Evolutionary conservation across 176 grass and related monocot genomes (phyloP).

Genomic region (Carex cristatella): DNA sequence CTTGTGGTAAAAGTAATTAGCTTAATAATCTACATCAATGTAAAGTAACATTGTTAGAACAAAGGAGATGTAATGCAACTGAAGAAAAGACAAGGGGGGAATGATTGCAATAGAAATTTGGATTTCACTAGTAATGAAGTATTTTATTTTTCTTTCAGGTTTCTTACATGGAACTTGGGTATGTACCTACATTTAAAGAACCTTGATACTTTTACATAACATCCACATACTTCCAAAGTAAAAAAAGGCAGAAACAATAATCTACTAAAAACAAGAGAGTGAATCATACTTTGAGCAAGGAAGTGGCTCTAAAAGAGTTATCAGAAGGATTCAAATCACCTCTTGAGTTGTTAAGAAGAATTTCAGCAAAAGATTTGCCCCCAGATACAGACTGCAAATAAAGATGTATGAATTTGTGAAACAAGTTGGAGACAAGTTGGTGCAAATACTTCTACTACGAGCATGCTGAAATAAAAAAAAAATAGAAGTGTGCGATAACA

Average conservation of each 20-base stretch:
- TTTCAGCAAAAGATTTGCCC: constrained; percentile 79
- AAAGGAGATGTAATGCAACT: constrained; percentile 11
- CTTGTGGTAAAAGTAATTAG: constrained; percentile 86
- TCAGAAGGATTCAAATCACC: constrained; percentile 30
- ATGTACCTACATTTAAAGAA: not conserved
- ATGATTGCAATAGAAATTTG: not conserved
- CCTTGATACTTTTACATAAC: not conserved
- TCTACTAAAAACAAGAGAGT: not conserved
- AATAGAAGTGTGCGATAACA: not conserved
- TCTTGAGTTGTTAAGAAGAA: constrained; percentile 48
- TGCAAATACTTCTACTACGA: not conserved
- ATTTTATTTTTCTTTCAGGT: not conserved
- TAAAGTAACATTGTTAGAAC: constrained; percentile 11
- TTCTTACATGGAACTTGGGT: not conserved
- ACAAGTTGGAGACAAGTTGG: not conserved
- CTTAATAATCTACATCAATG: constrained; percentile 70
- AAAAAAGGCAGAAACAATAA: constrained; percentile 6
- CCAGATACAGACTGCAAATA: constrained; percentile 78
- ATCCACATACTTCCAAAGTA: not conserved
- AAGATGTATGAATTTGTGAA: constrained; percentile 29
- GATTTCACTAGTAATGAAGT: not conserved
- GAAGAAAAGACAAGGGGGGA: not conserved
- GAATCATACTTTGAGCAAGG: constrained; percentile 65
- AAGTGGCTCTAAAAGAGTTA: constrained; percentile 42
- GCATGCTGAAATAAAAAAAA: not conserved